Base-by-base conservation (phyloP, 169 alveolate species). In the Plasmodium gallinaceum region DNA sequence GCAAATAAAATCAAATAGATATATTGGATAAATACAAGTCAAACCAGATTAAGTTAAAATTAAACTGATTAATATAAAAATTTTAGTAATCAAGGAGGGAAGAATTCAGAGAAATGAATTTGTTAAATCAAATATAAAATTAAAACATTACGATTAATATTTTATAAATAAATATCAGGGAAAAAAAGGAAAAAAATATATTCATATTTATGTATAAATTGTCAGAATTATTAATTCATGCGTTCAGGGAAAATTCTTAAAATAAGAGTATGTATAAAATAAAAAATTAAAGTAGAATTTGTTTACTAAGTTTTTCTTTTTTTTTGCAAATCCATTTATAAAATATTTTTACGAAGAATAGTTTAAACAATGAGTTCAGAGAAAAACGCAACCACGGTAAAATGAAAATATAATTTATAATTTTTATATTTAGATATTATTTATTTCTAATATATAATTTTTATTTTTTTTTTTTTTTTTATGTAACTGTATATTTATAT, bases 341-440 rank as follows among this genome's bases (percentile, higher is more conserved):
- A 18, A 61, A 7, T 22, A 46, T 75, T 61, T 43, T 54, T 46
- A 20, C n/a, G 9, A 37, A 65, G 68, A 37, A 22, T 32, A 80
- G 45, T 42, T 52, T 14, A 58, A 58, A 66, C 70, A 57, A 80
- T 80, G 90, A 66, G 83, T 80, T 80, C 90, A 12, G 90, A 80
- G 58, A 80, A 80, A 61, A 80, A 80, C 73, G 83, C 90, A 52
- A 66, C 78, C 24, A 37, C 90, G 90, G 90, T 80, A 80, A 66
- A 74, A 52, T 5, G 54, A n/a, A 52, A 52, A 52, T 9, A 7
- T 48, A 48, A 48, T 48, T 2, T 48, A 48, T 2, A 48, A 2
- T 12, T 48, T 48, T 48, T 48, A 1, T 48, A 2, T 2, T 12
- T 48, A 6, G 0, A n/a, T 48, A 48, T 2, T 32, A 4, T 32